These are phyloP conservation scores for Starmerella etchellsii DNA, from an alignment of 805 yeast species.

Conservation along the genomic window DNA sequence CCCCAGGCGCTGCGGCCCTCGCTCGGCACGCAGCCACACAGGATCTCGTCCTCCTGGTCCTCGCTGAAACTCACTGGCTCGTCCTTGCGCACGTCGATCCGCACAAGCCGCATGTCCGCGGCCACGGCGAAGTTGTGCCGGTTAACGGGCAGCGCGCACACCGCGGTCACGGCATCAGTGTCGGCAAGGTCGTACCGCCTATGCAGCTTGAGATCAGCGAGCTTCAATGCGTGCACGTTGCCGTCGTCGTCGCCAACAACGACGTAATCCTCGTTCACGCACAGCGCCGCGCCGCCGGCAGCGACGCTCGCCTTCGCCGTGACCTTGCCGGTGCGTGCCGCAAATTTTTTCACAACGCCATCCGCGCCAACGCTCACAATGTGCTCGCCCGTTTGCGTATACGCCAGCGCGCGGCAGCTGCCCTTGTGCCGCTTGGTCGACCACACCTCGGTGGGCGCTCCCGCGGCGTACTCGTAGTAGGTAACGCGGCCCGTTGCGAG, in stretches of 20 bases:
- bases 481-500: slow-evolving; percentile 70
- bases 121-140: slow-evolving; percentile 66
- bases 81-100: slow-evolving; percentile 67
- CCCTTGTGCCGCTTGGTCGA: slow-evolving; percentile 83
- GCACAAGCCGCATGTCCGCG: slow-evolving; percentile 71
- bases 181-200: slow-evolving; percentile 49
- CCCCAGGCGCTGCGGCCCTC: slow-evolving; percentile 64
- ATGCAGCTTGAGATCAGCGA: slow-evolving; percentile 35
- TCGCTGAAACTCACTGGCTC: slow-evolving; percentile 49
- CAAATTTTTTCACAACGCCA: slow-evolving; percentile 61
- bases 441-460: slow-evolving; percentile 40
- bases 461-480: slow-evolving; percentile 37
- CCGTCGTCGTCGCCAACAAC: slow-evolving; percentile 56
- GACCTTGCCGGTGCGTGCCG: slow-evolving; percentile 63
- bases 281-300: slow-evolving; percentile 22
- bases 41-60: slow-evolving; percentile 87
- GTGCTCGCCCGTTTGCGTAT: slow-evolving; percentile 39
- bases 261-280: slow-evolving; percentile 25
- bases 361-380: slow-evolving; percentile 73
- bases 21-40: slow-evolving; percentile 53
- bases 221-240: slow-evolving; percentile 45
- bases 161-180: slow-evolving; percentile 40
- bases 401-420: slow-evolving; percentile 60
- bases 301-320: slow-evolving; percentile 35
- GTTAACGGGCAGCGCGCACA: slow-evolving; percentile 58